Evolutionary conservation across 345 rosid genomes (phyloP).

Genomic region (Populus euphratica): DNA sequence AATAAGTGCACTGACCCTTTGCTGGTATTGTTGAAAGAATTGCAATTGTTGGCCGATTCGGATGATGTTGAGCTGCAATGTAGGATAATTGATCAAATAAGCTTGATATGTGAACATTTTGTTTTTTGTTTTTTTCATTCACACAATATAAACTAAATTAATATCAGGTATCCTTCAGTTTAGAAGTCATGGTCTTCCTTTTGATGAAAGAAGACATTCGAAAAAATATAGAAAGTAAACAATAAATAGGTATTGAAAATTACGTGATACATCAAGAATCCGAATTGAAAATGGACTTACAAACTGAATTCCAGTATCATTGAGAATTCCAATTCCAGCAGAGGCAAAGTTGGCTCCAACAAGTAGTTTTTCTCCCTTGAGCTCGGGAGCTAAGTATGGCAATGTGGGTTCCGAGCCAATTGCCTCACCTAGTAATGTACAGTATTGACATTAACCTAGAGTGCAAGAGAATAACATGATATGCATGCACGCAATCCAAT

Average conservation of each 20-base stretch:
- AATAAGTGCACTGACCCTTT: slow-evolving; percentile 42
- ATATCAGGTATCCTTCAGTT: background rate
- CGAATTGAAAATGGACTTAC: slow-evolving; percentile 37
- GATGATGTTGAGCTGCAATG: slow-evolving; percentile 54
- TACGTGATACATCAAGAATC: no score
- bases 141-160: background rate
- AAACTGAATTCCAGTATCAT: slow-evolving; percentile 88
- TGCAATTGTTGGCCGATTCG: slow-evolving; percentile 53
- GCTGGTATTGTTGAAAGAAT: slow-evolving; percentile 63
- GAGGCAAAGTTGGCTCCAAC: slow-evolving; percentile 94
- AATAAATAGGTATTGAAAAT: background rate
- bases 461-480: background rate
- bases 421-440: slow-evolving; percentile 47
- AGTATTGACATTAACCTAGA: background rate
- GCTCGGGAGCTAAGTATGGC: slow-evolving; percentile 76
- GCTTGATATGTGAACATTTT: background rate
- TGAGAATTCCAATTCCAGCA: slow-evolving; percentile 87
- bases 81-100: background rate
- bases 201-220: background rate
- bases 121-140: no score
- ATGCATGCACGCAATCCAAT: background rate
- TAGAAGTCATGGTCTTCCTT: background rate
- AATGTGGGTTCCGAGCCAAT: slow-evolving; percentile 59
- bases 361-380: slow-evolving; percentile 54
- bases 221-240: background rate